Evolutionary conservation across 2,329 filamentous ascomycete genomes (phyloP).

Genomic region (Penicillium sp.): DNA sequence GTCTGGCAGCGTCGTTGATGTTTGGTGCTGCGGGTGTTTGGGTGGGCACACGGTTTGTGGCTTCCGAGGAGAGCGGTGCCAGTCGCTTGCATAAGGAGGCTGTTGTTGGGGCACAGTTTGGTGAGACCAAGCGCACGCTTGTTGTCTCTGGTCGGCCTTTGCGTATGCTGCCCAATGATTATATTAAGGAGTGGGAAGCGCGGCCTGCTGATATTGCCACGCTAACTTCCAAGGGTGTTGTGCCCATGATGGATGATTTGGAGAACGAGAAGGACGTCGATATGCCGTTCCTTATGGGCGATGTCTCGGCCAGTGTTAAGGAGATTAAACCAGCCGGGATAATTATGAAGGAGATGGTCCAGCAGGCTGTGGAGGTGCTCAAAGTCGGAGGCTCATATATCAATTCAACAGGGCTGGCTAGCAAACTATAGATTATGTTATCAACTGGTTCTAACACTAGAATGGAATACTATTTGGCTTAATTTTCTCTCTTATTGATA

Average conservation of each 20-base stretch:
- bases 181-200: slow-evolving; percentile 77
- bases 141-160: slow-evolving; percentile 80
- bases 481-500: slow-evolving; percentile 14
- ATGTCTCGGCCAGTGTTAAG: slow-evolving; percentile 76
- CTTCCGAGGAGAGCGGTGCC: slow-evolving; percentile 75
- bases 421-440: slow-evolving; percentile 44
- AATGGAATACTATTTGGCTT: slow-evolving; percentile 9
- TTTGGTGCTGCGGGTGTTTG: slow-evolving; percentile 86
- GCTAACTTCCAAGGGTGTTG: slow-evolving; percentile 72
- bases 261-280: slow-evolving; percentile 81
- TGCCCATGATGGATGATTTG: slow-evolving; percentile 80
- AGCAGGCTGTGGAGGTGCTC: slow-evolving; percentile 69
- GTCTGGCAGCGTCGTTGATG: slow-evolving; percentile 78
- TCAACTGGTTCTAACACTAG: not conserved
- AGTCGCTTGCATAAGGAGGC: slow-evolving; percentile 79
- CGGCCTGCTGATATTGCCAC: slow-evolving; percentile 71
- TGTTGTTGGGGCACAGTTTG: slow-evolving; percentile 75
- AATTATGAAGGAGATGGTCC: slow-evolving; percentile 90
- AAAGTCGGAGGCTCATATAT: slow-evolving; percentile 63
- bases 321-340: slow-evolving; percentile 76
- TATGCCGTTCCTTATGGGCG: slow-evolving; percentile 87
- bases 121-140: slow-evolving; percentile 78
- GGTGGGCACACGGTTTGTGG: slow-evolving; percentile 93
- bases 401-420: slow-evolving; percentile 28
- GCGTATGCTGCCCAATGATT: slow-evolving; percentile 78